Conservation (phyloP, 2,329 filamentous ascomycete species). For the Volutella citrinella region DNA sequence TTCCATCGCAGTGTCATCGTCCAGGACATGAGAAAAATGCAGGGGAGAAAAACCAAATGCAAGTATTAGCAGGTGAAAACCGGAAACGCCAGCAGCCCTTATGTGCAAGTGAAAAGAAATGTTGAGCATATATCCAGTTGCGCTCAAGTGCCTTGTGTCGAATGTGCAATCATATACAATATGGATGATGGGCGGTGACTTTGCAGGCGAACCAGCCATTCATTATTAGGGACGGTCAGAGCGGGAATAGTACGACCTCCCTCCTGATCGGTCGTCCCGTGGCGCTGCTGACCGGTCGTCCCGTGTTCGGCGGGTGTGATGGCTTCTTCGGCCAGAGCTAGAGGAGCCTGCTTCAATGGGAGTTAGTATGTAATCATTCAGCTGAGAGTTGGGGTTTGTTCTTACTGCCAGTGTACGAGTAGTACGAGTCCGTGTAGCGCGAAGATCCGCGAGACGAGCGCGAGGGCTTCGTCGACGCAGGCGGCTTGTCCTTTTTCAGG, state of each 20-base stretch:
- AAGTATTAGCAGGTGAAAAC: constrained; percentile 20
- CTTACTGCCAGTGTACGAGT: constrained; percentile 52
- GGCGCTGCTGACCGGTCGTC: too few species aligned
- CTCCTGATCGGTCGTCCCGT: too few species aligned
- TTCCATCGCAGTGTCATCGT: too few species aligned
- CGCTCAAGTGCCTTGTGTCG: constrained; percentile 18
- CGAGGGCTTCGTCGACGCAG: constrained; percentile 35
- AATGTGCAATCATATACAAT: constrained; percentile 23
- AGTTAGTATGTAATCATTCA: constrained; percentile 17
- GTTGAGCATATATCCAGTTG: constrained; percentile 16
- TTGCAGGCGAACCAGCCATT: too few species aligned
- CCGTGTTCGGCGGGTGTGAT: constrained; percentile 30
- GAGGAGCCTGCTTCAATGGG: constrained; percentile 37
- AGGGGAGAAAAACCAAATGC: constrained; percentile 7
- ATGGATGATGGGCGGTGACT: too few species aligned
- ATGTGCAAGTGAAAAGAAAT: not conserved
- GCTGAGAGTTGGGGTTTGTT: too few species aligned
- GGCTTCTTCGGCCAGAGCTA: constrained; percentile 44
- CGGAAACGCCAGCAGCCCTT: constrained; percentile 20
- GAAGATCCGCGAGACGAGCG: constrained; percentile 39
- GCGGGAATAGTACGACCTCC: constrained; percentile 31
- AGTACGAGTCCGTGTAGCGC: constrained; percentile 52
- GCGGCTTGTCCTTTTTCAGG: constrained; percentile 49
- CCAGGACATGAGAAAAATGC: not conserved
- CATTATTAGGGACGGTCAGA: constrained; percentile 21